Conservation (phyloP, 257 asterid genomes). For the Cruciata laevipes region DNA sequence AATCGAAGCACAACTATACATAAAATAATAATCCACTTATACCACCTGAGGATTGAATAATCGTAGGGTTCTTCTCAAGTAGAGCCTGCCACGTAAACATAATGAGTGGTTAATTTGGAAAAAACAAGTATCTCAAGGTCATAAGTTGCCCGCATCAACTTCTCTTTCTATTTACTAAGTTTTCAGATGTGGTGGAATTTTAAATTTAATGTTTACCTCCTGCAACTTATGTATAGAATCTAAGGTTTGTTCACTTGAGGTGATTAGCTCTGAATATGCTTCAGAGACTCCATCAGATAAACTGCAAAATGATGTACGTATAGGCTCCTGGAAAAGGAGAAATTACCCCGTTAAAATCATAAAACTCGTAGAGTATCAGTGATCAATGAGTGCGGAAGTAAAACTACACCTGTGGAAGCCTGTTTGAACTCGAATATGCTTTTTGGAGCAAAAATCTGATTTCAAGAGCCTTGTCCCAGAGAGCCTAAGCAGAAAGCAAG, state of each 20-base stretch:
- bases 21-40: constrained; percentile 11
- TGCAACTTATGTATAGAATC: constrained; percentile 66
- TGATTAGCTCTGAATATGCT: constrained; percentile 67
- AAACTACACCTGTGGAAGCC: constrained; percentile 83
- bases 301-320: constrained; percentile 57
- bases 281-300: constrained; percentile 40
- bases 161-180: background rate
- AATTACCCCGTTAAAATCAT: constrained; percentile 2
- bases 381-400: constrained; percentile 1
- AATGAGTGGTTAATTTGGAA: background rate
- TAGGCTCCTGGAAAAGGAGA: constrained; percentile 51
- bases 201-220: constrained; percentile 38
- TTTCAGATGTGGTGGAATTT: background rate
- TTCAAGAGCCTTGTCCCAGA: constrained; percentile 96
- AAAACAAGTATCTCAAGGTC: background rate
- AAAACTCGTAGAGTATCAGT: background rate
- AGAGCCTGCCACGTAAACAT: constrained; percentile 51
- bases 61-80: constrained; percentile 63
- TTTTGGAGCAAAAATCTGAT: constrained; percentile 87
- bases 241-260: constrained; percentile 70
- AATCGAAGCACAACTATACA: background rate
- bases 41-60: constrained; percentile 56
- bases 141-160: background rate
- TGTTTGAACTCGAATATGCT: constrained; percentile 66
- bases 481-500: constrained; percentile 45